phyloP scores from a whole-genome alignment of 129 eudicot species.

The Flaveria trinervia region DNA sequence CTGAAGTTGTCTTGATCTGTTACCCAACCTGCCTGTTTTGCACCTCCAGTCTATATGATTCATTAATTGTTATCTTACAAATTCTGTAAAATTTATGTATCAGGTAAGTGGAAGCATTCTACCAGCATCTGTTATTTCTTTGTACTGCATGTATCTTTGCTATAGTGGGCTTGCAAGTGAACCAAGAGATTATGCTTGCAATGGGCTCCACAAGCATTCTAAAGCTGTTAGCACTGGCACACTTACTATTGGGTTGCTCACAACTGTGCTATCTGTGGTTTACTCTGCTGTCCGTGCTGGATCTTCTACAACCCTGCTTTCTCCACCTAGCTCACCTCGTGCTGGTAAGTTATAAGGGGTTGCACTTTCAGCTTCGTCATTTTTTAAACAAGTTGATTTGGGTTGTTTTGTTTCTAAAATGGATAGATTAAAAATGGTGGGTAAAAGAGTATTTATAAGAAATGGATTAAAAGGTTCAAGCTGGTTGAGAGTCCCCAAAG shows the following conservation, averaged over 20 bases:
- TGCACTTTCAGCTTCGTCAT: neutral
- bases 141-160: constrained; percentile 93
- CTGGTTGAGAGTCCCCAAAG: neutral
- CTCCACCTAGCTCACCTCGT: constrained; percentile 94
- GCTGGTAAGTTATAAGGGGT: constrained; percentile 53
- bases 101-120: constrained; percentile 95
- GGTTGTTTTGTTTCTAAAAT: neutral
- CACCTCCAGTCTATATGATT: neutral
- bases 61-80: neutral
- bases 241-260: constrained; percentile 80
- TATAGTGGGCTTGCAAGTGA: constrained; percentile 97
- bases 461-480: neutral
- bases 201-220: constrained; percentile 95
- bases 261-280: constrained; percentile 91
- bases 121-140: constrained; percentile 87
- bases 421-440: neutral
- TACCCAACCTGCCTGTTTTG: neutral
- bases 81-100: neutral
- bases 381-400: neutral
- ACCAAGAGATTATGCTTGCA: constrained; percentile 96
- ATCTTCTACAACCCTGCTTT: constrained; percentile 88
- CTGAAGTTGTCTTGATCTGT: neutral
- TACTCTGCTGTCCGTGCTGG: constrained; percentile 99
- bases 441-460: neutral
- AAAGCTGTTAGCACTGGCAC: constrained; percentile 80